phyloP scores from a whole-genome alignment of 2,329 filamentous ascomycete species.

The Incumbomyces delicatus region DNA sequence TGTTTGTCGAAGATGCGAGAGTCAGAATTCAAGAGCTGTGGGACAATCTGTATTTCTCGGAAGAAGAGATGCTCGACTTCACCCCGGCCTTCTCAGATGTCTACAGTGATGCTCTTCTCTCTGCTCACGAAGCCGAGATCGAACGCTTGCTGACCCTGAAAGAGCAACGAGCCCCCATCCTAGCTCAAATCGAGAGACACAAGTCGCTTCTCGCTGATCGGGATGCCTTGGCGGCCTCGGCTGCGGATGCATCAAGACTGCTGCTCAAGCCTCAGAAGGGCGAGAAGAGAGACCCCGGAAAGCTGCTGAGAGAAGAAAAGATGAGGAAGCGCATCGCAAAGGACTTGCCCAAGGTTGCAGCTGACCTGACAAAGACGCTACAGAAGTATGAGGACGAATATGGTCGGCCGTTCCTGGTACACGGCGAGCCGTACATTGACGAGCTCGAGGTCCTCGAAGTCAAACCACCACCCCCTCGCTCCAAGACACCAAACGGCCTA shows the following conservation, averaged over 20 bases:
- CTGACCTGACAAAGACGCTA: conserved; percentile 71
- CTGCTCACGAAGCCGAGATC: conserved; percentile 91
- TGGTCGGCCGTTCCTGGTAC: conserved; percentile 83
- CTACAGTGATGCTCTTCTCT: conserved; percentile 88
- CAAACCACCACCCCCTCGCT: conserved; percentile 51
- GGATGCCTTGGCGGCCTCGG: conserved; percentile 77
- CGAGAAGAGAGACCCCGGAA: conserved; percentile 87
- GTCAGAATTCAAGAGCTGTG: conserved; percentile 87
- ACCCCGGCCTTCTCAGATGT: conserved; percentile 95
- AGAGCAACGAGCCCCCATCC: conserved; percentile 76
- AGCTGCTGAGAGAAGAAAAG: conserved; percentile 91
- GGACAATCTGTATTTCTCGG: conserved; percentile 87
- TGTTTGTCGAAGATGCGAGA: conserved; percentile 92
- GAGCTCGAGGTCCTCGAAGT: conserved; percentile 58
- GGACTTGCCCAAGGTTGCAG: conserved; percentile 83
- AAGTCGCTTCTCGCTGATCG: conserved; percentile 73
- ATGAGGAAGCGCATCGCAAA: conserved; percentile 96
- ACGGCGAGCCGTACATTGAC: conserved; percentile 84
- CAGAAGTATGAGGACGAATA: conserved; percentile 90
- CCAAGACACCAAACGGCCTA: conserved; percentile 64
- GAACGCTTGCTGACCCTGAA: conserved; percentile 66
- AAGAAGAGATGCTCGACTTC: conserved; percentile 98
- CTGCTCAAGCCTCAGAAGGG: conserved; percentile 88
- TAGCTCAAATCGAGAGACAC: conserved; percentile 76
- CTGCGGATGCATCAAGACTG: conserved; percentile 86